A percentile compares a stretch with the other conserved stretches of the same genome.
phyloP scores from a whole-genome alignment of 2,329 filamentous ascomycete species.

The Trichoderma sp. region DNA sequence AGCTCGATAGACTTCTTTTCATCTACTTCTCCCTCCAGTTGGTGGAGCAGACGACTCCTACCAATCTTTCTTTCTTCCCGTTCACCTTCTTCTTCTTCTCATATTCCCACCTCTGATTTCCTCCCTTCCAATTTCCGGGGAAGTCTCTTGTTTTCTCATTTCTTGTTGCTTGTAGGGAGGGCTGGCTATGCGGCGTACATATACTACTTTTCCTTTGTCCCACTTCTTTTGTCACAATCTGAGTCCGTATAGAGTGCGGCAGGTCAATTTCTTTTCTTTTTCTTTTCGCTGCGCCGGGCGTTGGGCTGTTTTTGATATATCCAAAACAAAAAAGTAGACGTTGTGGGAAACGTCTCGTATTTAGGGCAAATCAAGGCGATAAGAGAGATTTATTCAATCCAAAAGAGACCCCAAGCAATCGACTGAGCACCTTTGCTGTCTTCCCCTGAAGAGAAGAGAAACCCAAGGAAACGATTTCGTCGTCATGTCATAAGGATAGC shows the following conservation, averaged over 20 bases:
- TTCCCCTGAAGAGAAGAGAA: too few relatives aligned
- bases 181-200: constrained; percentile 14
- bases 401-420: constrained; percentile 19
- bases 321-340: constrained; percentile 17
- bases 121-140: neutral
- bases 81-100: neutral
- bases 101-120: neutral
- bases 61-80: neutral
- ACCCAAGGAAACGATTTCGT: neutral
- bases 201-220: constrained; percentile 21
- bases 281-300: constrained; percentile 1
- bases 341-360: constrained; percentile 25
- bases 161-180: constrained; percentile 9
- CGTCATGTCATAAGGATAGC: constrained; percentile 2
- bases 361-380: constrained; percentile 20
- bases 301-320: constrained; percentile 28
- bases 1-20: neutral
- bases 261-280: constrained; percentile 4
- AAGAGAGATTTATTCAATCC: constrained; percentile 22
- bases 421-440: neutral
- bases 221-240: neutral
- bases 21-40: neutral
- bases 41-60: neutral
- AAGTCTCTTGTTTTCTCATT: neutral
- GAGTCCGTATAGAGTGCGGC: constrained; percentile 18